A percentile compares a stretch with the other conserved stretches of the same genome.
Evolutionary conservation across 352 stramenopile species (phyloP).

Genomic region (Elongisporangium anandrum): DNA sequence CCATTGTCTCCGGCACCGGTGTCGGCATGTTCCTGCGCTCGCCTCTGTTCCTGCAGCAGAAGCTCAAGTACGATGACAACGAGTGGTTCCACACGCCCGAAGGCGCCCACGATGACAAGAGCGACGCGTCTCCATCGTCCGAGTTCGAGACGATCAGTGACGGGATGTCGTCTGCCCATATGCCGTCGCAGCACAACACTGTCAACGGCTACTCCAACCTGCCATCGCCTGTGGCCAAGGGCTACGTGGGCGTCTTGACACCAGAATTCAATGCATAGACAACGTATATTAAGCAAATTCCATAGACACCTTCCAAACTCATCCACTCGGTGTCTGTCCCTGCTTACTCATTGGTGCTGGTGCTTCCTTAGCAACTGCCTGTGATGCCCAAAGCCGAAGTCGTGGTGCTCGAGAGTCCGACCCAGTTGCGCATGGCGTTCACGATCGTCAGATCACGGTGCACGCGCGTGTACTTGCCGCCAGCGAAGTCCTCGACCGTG

Average conservation of each 20-base stretch:
- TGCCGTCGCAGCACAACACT: not conserved
- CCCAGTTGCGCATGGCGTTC: conserved; percentile 56
- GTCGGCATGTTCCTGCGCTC: conserved; percentile 41
- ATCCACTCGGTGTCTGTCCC: not conserved
- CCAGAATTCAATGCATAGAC: not conserved
- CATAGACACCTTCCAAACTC: not conserved
- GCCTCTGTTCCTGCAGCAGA: conserved; percentile 47
- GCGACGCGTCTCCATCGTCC: not conserved
- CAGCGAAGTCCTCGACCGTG: conserved; percentile 46
- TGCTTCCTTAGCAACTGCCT: conserved; percentile 20
- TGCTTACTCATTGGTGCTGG: not conserved
- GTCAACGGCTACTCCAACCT: not conserved
- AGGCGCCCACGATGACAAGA: conserved; percentile 2
- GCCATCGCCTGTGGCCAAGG: not conserved
- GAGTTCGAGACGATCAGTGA: not conserved
- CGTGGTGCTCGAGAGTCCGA: conserved; percentile 30
- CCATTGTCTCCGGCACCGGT: conserved; percentile 18
- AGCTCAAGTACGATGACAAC: conserved; percentile 57
- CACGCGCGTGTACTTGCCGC: conserved; percentile 64
- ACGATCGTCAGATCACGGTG: conserved; percentile 64
- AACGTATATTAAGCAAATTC: not conserved
- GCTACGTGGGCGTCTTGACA: not conserved
- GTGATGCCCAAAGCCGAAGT: conserved; percentile 32
- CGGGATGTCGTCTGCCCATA: not conserved
- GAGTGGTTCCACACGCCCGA: conserved; percentile 65